Conservation (phyloP, 305 asterid species). For the Rubia tinctorum region DNA sequence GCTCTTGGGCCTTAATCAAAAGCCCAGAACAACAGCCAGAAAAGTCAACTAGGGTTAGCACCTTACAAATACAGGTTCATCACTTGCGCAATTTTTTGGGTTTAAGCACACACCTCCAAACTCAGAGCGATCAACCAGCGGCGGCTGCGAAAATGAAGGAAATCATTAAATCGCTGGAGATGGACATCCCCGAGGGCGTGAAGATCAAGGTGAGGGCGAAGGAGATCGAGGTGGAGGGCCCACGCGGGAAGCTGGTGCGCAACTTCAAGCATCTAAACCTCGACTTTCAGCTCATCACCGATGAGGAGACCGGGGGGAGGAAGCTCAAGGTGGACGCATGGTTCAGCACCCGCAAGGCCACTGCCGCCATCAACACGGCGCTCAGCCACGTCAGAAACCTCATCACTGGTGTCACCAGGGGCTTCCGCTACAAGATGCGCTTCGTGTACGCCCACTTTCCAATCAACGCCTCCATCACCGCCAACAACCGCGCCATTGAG, state of each 20-base stretch:
- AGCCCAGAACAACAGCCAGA: slow-evolving; percentile 5
- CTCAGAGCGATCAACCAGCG: too few species aligned
- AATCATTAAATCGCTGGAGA: slow-evolving; percentile 59
- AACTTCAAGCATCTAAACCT: slow-evolving; percentile 72
- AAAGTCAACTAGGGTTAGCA: neutral
- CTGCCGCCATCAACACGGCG: slow-evolving; percentile 79
- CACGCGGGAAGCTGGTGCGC: slow-evolving; percentile 59
- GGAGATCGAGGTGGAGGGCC: slow-evolving; percentile 67
- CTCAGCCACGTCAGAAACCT: slow-evolving; percentile 69
- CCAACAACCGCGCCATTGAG: slow-evolving; percentile 55
- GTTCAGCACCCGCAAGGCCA: slow-evolving; percentile 77
- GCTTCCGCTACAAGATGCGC: slow-evolving; percentile 78
- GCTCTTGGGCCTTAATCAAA: neutral
- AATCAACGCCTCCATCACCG: slow-evolving; percentile 66
- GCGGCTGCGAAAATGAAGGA: slow-evolving; percentile 47
- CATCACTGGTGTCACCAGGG: slow-evolving; percentile 69
- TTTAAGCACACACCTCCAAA: neutral
- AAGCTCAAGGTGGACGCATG: slow-evolving; percentile 73
- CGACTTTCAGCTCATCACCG: slow-evolving; percentile 72
- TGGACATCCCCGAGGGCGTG: slow-evolving; percentile 80
- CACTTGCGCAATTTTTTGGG: slow-evolving; percentile 1
- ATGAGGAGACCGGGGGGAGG: slow-evolving; percentile 53
- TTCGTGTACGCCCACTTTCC: slow-evolving; percentile 85
- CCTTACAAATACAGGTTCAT: too few species aligned
- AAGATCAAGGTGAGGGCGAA: slow-evolving; percentile 65